These are phyloP conservation scores for Tolypocladium guangdongense DNA, from an alignment of 2,329 filamentous ascomycete species.

Conservation along the genomic window DNA sequence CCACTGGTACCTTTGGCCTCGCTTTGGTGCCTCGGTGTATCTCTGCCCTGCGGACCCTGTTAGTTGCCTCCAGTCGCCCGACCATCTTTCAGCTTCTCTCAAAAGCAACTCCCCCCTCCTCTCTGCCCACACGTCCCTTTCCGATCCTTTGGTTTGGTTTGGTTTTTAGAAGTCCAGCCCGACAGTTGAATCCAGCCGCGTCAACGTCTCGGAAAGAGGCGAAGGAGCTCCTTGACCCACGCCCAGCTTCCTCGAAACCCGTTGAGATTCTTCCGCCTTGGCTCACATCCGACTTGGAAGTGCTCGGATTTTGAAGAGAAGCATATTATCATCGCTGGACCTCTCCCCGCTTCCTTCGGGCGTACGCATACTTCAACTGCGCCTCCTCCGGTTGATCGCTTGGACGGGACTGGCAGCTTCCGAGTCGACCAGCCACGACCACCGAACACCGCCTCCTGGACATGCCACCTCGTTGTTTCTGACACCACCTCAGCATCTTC, in stretches of 20 bases:
- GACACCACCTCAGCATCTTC: slow-evolving; percentile 10
- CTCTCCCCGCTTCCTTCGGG: not conserved
- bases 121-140: not conserved
- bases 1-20: slow-evolving; percentile 8
- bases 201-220: not conserved
- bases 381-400: not conserved
- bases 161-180: not conserved
- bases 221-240: not conserved
- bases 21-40: slow-evolving; percentile 10
- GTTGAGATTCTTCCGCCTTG: not conserved
- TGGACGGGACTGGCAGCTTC: not conserved
- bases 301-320: not conserved
- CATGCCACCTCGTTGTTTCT: slow-evolving; percentile 3
- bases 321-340: not conserved
- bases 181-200: not conserved
- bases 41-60: slow-evolving; percentile 5
- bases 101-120: slow-evolving; percentile 13
- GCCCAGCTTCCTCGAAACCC: not conserved
- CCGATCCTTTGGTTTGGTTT: not conserved
- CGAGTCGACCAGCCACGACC: not conserved
- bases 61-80: not conserved
- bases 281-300: not conserved
- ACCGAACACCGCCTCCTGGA: slow-evolving; percentile 1
- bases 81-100: slow-evolving; percentile 5
- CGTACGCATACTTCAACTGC: not conserved